Conservation (phyloP, 2,329 filamentous ascomycete species). For the Penicillium sp. region DNA sequence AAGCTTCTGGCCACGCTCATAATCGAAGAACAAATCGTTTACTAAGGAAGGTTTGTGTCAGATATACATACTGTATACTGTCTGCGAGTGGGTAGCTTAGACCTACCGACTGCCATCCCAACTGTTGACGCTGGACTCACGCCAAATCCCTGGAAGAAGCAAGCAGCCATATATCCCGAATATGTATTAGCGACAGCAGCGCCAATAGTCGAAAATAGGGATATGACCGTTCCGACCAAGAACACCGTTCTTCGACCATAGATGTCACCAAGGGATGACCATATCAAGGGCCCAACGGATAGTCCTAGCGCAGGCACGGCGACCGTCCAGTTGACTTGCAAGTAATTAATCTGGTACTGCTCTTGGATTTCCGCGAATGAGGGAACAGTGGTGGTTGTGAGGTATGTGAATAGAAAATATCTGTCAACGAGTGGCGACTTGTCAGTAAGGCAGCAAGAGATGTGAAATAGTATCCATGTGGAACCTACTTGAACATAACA, state of each 20-base stretch:
- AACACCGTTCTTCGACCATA: constrained; percentile 54
- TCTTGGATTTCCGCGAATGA: constrained; percentile 53
- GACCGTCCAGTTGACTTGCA: constrained; percentile 56
- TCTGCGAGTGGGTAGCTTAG: too few relatives aligned
- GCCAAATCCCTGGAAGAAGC: constrained; percentile 59
- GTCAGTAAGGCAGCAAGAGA: neutral
- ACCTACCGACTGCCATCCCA: constrained; percentile 50
- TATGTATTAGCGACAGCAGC: constrained; percentile 45
- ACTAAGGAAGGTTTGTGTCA: constrained; percentile 28
- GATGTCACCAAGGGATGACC: constrained; percentile 52
- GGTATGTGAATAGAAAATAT: constrained; percentile 60
- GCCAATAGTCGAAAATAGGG: constrained; percentile 45
- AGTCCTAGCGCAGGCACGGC: constrained; percentile 54
- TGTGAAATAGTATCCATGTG: neutral
- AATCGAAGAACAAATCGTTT: constrained; percentile 57
- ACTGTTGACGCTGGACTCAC: constrained; percentile 56
- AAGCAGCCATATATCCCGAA: constrained; percentile 55
- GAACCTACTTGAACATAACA: constrained; percentile 53
- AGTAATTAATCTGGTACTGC: constrained; percentile 47
- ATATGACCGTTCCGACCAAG: constrained; percentile 46
- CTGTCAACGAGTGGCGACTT: constrained; percentile 26
- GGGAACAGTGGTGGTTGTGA: constrained; percentile 57
- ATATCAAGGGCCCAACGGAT: constrained; percentile 52
- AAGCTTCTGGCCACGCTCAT: constrained; percentile 56
- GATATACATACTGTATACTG: neutral